These are phyloP conservation scores for Sarcocystis neurona DNA, from an alignment of 169 alveolate species.

Conservation along the genomic window DNA sequence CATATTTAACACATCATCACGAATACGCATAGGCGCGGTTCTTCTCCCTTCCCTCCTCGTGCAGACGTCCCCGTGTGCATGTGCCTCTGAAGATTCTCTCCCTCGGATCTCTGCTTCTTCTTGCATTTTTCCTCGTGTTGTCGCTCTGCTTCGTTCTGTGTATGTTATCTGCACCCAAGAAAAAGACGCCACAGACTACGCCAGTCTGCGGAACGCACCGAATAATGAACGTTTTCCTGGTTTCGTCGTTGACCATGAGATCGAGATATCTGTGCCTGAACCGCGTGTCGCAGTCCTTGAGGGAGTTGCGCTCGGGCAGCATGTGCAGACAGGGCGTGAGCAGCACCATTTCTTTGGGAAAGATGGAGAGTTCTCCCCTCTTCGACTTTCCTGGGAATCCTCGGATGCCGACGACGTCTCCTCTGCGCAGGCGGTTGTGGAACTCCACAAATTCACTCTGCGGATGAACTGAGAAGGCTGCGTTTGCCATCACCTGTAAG, in stretches of 20 bases:
- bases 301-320: constrained; percentile 95
- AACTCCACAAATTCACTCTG: constrained; percentile 59
- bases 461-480: constrained; percentile 67
- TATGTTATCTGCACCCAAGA: no score
- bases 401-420: constrained; percentile 68
- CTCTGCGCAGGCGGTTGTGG: constrained; percentile 61
- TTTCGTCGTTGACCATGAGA: constrained; percentile 89
- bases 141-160: no score
- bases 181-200: background rate
- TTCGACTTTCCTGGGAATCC: constrained; percentile 88
- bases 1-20: no score
- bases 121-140: no score
- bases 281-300: constrained; percentile 93
- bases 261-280: constrained; percentile 96
- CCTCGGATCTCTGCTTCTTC: no score
- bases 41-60: no score
- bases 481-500: constrained; percentile 85
- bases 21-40: no score
- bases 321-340: constrained; percentile 96
- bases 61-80: no score
- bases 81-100: no score
- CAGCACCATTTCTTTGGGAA: constrained; percentile 84
- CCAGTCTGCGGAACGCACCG: constrained; percentile 60
- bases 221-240: constrained; percentile 88
- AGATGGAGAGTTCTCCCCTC: constrained; percentile 96